Evolutionary conservation across 768 basidiomycete species (phyloP), one percentile per base, ranked within the genome.

Genomic region (Auricularia sp.): DNA sequence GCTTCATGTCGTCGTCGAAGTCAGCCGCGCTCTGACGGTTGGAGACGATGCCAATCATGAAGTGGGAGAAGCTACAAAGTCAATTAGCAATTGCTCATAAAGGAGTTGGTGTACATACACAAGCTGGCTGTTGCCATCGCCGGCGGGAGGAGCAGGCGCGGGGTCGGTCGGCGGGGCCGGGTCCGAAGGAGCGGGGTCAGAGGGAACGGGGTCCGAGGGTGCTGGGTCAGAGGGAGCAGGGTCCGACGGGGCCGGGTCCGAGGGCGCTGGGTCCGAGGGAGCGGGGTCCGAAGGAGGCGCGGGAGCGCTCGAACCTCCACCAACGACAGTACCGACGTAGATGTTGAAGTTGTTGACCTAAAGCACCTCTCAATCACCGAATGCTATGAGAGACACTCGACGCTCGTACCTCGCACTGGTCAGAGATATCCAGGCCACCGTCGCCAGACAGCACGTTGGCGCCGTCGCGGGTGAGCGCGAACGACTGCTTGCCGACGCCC

Each of bases 11-110:
- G 16, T 39, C 67, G 54, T 69, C 71, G 14, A 71, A 73, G 42
- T 70, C 70, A 3, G 73, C 64, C 18, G 74, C 74, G 16, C 75
- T 72, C 64, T 71, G 73, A 54, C 75, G 74, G 51, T 68, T 63
- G 68, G n/a, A 12, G 62, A 63, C 62, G 34, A 63, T 63, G 18
- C 62, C 62, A 51, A 63, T 63, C 56, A 59, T 59, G 29, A 59
- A 59, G 56, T 59, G 56, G 8, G 23, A 59, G 56, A 59, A 59
- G 56, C 56, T 29, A 5, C 16, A 7, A 29, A 35, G 18, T 7
- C 23, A 14, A 8, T 59, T 6, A 51, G 21, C 47, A 18, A 29
- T 2, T 6, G 21, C 21, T 16, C 47, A 6, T 18, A 6, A 18
- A 16, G 18, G 21, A 8, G 47, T 21, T 1, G 0, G 47, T 10